phyloP scores from a whole-genome alignment of 805 yeast genomes.

The Candida railenensis region DNA sequence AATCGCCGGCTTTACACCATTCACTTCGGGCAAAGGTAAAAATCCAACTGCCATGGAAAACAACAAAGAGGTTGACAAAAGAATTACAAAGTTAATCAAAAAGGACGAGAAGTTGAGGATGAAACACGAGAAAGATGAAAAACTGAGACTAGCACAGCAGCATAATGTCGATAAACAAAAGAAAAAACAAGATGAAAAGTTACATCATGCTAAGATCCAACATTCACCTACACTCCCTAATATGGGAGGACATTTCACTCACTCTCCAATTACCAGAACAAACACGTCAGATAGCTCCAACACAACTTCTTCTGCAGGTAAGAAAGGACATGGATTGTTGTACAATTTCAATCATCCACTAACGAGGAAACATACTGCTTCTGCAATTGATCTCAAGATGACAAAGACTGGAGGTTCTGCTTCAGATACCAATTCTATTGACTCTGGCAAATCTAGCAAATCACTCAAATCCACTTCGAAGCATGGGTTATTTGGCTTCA shows the following conservation, averaged over 20 bases:
- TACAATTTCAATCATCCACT: slow-evolving; percentile 4
- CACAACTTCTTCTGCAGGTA: slow-evolving; percentile 5
- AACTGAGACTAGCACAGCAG: slow-evolving; percentile 4
- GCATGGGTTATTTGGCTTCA: slow-evolving; percentile 17
- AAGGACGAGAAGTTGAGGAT: slow-evolving; percentile 25
- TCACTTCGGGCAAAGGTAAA: slow-evolving; percentile 12
- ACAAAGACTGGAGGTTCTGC: slow-evolving; percentile 6
- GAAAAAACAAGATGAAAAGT: slow-evolving; percentile 6
- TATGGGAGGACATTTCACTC: slow-evolving; percentile 4
- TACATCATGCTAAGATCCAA: neutral
- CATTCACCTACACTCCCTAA: neutral
- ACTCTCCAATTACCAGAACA: slow-evolving; percentile 6
- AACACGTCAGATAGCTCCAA: slow-evolving; percentile 1
- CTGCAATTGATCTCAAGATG: slow-evolving; percentile 7
- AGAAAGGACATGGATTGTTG: slow-evolving; percentile 6
- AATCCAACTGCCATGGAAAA: slow-evolving; percentile 8
- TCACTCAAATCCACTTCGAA: slow-evolving; percentile 15
- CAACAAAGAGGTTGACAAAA: slow-evolving; percentile 29
- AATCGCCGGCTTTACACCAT: slow-evolving; percentile 27
- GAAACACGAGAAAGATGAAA: slow-evolving; percentile 11
- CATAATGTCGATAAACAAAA: slow-evolving; percentile 5
- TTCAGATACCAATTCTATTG: slow-evolving; percentile 6
- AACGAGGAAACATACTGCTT: neutral
- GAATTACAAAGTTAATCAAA: slow-evolving; percentile 30
- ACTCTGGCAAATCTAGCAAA: slow-evolving; percentile 16